phyloP scores from a whole-genome alignment of 331 rosid species.

The Quercus tomentella region DNA sequence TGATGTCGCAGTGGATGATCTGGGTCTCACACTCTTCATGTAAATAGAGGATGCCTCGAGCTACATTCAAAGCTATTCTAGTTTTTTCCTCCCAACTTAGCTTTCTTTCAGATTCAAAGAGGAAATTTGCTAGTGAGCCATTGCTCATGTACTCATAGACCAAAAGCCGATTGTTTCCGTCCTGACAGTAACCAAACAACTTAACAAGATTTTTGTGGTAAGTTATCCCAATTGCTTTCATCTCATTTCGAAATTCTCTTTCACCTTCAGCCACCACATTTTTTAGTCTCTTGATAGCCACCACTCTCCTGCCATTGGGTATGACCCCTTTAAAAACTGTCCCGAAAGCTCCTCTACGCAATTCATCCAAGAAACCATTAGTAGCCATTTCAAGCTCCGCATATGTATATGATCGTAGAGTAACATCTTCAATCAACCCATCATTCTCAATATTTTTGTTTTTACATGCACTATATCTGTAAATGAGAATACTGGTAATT shows the following conservation, averaged over 20 bases:
- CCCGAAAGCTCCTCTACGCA: conserved; percentile 1
- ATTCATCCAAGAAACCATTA: background rate
- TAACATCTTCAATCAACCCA: conserved; percentile 28
- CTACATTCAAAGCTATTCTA: conserved; percentile 6
- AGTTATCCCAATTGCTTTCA: conserved; percentile 18
- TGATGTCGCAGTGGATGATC: conserved; percentile 41
- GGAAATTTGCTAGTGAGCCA: conserved; percentile 22
- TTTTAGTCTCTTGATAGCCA: conserved; percentile 12
- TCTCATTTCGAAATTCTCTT: conserved; percentile 23
- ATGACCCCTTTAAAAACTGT: background rate
- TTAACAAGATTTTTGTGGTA: conserved; percentile 28
- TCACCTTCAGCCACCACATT: conserved; percentile 15
- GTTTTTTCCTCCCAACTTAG: conserved; percentile 26
- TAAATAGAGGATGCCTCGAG: conserved; percentile 28
- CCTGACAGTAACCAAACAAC: conserved; percentile 29
- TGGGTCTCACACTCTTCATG: conserved; percentile 34
- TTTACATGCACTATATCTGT: background rate
- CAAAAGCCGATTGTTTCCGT: conserved; percentile 20
- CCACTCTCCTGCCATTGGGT: background rate
- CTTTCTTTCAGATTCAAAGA: background rate
- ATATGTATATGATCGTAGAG: background rate
- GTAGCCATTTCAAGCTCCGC: background rate
- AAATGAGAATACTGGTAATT: background rate
- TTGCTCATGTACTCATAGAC: conserved; percentile 35
- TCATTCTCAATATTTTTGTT: conserved; percentile 18